phyloP scores from a whole-genome alignment of 805 yeast genomes.

The Spathaspora girioi region DNA sequence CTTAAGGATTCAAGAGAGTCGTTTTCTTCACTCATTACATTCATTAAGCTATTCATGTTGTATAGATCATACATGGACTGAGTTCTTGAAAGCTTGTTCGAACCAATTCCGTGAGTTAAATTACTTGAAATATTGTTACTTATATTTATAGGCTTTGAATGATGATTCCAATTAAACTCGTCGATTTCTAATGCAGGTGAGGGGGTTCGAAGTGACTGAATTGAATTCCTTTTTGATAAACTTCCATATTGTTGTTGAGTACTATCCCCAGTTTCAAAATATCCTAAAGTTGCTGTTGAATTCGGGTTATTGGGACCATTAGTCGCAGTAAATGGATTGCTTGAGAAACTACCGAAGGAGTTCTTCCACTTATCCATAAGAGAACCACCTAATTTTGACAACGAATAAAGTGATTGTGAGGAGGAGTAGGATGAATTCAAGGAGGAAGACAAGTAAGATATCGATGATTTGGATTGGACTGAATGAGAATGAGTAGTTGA shows the following conservation, averaged over 20 bases:
- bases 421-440: slow-evolving; percentile 34
- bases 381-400: slow-evolving; percentile 39
- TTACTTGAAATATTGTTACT: neutral
- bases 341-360: slow-evolving; percentile 20
- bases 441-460: slow-evolving; percentile 41
- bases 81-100: slow-evolving; percentile 25
- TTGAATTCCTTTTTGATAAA: slow-evolving; percentile 19
- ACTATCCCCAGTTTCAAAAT: slow-evolving; percentile 6
- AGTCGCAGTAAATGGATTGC: slow-evolving; percentile 11
- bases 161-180: slow-evolving; percentile 20
- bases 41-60: slow-evolving; percentile 10
- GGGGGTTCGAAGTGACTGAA: slow-evolving; percentile 31
- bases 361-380: slow-evolving; percentile 44
- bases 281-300: neutral
- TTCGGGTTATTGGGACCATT: slow-evolving; percentile 1
- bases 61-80: slow-evolving; percentile 33
- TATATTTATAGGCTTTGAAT: slow-evolving; percentile 14
- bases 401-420: slow-evolving; percentile 36
- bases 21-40: slow-evolving; percentile 4
- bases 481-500: neutral
- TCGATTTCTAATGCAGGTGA: slow-evolving; percentile 35
- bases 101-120: slow-evolving; percentile 6
- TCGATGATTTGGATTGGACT: slow-evolving; percentile 31
- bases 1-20: neutral
- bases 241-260: slow-evolving; percentile 11